These are phyloP conservation scores for Nothopassalora personata DNA, from an alignment of 2,329 filamentous ascomycete species.

Conservation along the genomic window DNA sequence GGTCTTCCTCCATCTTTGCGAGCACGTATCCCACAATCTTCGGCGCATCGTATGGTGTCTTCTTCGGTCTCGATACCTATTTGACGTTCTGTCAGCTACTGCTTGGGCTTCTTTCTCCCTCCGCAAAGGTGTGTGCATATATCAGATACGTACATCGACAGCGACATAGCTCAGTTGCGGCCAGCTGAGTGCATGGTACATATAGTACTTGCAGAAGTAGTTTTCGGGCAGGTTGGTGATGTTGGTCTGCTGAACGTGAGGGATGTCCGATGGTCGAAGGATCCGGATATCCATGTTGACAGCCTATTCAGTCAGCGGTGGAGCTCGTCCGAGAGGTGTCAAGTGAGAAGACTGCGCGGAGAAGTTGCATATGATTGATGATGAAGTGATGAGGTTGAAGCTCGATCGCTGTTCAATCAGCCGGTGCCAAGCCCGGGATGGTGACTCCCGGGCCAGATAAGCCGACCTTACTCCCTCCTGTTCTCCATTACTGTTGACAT, in stretches of 20 bases:
- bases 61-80: constrained; percentile 66
- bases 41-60: constrained; percentile 79
- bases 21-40: constrained; percentile 99
- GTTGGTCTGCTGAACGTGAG: constrained; percentile 94
- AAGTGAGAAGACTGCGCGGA: not conserved
- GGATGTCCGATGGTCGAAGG: constrained; percentile 75
- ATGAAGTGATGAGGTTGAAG: not conserved
- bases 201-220: constrained; percentile 99
- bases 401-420: too few relatives aligned
- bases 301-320: not conserved
- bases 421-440: too few relatives aligned
- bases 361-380: too few relatives aligned
- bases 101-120: not conserved
- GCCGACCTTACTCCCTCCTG: too few relatives aligned
- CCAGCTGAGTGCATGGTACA: constrained; percentile 98
- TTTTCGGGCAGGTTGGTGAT: constrained; percentile 99
- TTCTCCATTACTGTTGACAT: too few relatives aligned
- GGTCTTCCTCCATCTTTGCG: constrained; percentile 99
- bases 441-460: too few relatives aligned
- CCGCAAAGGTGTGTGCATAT: not conserved
- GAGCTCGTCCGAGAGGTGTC: not conserved
- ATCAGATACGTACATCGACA: constrained; percentile 58
- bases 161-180: constrained; percentile 95
- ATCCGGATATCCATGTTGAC: constrained; percentile 78
- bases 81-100: not conserved